Percentiles rank a stretch among this genome's conserved stretches.
phyloP scores from a whole-genome alignment of 768 basidiomycete species.

The Atractiella rhizophila region DNA sequence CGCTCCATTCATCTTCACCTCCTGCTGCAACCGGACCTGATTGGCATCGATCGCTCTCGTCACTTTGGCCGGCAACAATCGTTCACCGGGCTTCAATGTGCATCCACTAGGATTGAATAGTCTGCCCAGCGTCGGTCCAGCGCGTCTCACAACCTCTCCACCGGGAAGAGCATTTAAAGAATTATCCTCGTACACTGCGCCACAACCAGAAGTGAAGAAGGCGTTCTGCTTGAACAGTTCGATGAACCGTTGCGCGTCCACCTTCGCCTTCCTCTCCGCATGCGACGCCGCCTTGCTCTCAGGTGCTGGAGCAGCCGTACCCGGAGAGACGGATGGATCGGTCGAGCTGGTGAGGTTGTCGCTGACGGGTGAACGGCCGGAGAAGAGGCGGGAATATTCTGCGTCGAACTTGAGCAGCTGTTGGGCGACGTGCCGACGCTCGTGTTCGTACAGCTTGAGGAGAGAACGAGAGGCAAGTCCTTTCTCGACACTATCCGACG shows the following conservation, averaged over 20 bases:
- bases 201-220: constrained; percentile 17
- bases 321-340: neutral
- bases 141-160: constrained; percentile 12
- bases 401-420: constrained; percentile 17
- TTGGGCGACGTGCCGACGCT: constrained; percentile 15
- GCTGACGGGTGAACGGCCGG: constrained; percentile 12
- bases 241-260: constrained; percentile 17
- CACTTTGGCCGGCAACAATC: constrained; percentile 15
- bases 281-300: constrained; percentile 10
- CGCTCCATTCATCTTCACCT: constrained; percentile 18
- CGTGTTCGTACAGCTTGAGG: constrained; percentile 17
- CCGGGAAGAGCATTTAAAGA: constrained; percentile 15
- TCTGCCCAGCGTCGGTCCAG: too few species aligned
- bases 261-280: too few species aligned
- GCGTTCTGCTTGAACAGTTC: constrained; percentile 18
- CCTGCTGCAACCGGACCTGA: constrained; percentile 17
- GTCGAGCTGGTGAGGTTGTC: constrained; percentile 13
- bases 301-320: too few species aligned
- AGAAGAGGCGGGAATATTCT: constrained; percentile 17
- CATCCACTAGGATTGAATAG: constrained; percentile 17
- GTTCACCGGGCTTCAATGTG: constrained; percentile 11
- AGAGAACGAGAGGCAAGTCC: constrained; percentile 11
- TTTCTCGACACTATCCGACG: constrained; percentile 19
- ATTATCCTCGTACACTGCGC: constrained; percentile 15
- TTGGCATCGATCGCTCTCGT: constrained; percentile 17